phyloP scores from a whole-genome alignment of 495 filamentous ascomycete species.

The Tuber microsphaerosporum region DNA sequence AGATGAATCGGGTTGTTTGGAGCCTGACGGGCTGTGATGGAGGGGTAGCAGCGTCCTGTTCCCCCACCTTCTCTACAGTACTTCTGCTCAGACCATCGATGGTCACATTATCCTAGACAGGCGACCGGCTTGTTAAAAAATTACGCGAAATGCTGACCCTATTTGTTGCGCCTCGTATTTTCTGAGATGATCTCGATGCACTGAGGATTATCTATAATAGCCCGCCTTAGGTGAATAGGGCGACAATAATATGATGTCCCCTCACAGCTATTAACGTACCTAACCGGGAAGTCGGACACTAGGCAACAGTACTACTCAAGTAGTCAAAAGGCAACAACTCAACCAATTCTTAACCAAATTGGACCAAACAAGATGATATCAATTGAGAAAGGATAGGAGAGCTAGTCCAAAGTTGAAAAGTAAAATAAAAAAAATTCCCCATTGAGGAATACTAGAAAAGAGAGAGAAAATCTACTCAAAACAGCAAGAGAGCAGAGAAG shows the following conservation, averaged over 20 bases:
- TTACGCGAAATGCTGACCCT: not conserved
- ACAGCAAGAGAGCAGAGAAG: no score
- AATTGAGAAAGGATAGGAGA: no score
- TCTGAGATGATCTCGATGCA: not conserved
- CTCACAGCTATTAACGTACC: not conserved
- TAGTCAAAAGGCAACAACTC: no score
- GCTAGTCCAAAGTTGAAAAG: no score
- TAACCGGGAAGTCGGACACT: no score
- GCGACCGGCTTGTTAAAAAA: not conserved
- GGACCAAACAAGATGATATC: no score
- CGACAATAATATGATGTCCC: not conserved
- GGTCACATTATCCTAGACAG: not conserved
- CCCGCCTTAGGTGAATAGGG: not conserved
- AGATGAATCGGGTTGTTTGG: constrained; percentile 5
- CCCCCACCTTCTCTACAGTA: not conserved
- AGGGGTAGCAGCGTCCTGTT: not conserved
- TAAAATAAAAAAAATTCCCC: no score
- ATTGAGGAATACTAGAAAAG: no score
- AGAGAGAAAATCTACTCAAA: no score
- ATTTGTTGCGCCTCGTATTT: not conserved
- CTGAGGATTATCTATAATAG: not conserved
- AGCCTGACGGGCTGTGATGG: constrained; percentile 16
- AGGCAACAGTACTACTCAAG: no score
- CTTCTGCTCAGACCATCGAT: not conserved
- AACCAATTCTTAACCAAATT: no score